A percentile compares a stretch with the other conserved stretches of the same genome.
Evolutionary conservation across 2,329 filamentous ascomycete species (phyloP).

Genomic region (Camptophora hylomeconis): DNA sequence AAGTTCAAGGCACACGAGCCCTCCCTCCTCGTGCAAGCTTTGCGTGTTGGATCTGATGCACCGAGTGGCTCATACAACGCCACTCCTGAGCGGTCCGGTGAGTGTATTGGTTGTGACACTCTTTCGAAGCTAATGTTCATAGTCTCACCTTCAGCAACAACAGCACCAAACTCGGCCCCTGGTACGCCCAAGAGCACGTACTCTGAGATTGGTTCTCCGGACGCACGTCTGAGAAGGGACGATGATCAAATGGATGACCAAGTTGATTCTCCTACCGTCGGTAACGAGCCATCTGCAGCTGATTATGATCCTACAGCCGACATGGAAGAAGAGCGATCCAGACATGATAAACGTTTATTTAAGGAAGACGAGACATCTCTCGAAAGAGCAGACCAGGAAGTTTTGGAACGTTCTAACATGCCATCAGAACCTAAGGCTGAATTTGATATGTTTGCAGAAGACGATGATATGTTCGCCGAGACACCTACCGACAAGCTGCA

Average conservation of each 20-base stretch:
- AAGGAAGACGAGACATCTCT: conserved; percentile 42
- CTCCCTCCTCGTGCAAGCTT: conserved; percentile 61
- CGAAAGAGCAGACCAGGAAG: conserved; percentile 46
- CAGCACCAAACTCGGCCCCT: conserved; percentile 28
- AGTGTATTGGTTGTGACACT: conserved; percentile 8
- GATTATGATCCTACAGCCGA: conserved; percentile 85
- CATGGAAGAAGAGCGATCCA: conserved; percentile 69
- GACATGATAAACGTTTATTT: conserved; percentile 52
- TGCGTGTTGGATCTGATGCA: conserved; percentile 48
- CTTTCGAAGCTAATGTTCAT: conserved; percentile 1
- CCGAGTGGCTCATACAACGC: conserved; percentile 30
- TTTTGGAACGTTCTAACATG: conserved; percentile 30
- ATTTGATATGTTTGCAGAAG: conserved; percentile 52
- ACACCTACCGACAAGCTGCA: conserved; percentile 45
- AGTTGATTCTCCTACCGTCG: conserved; percentile 22
- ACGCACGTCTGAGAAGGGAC: conserved; percentile 53
- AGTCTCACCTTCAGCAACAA: conserved; percentile 8
- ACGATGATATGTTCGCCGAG: conserved; percentile 84
- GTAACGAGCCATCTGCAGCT: conserved; percentile 73
- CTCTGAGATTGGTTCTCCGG: too few species aligned
- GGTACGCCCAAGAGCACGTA: too few species aligned
- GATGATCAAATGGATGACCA: conserved; percentile 54
- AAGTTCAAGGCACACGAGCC: conserved; percentile 62
- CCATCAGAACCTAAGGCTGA: conserved; percentile 35
- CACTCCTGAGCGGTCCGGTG: conserved; percentile 25